Evolutionary conservation across 164 flowering plant species (phyloP), one percentile per base, ranked within the genome.

Genomic region (Macadamia integrifolia): DNA sequence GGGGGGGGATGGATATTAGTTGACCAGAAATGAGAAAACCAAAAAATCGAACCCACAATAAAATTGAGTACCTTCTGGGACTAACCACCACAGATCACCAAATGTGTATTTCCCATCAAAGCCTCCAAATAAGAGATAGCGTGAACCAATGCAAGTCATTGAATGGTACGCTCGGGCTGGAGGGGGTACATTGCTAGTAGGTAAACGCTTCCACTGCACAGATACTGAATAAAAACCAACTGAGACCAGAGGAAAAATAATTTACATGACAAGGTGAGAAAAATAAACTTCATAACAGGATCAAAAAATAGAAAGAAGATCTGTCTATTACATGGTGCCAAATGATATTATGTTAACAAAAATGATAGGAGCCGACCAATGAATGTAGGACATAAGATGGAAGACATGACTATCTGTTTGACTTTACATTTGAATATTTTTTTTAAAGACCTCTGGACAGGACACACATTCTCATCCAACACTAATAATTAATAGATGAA

Each of bases 1-100:
- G 40, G 3, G 40, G 3, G 40, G 3, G 40, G 23, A 23, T 23
- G 23, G 23, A 23, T 23, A 23, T 23, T 23, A 23, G 23, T 23
- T 23, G 23, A 23, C 23, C 23, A 23, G 23, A 23, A 23, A 23
- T 23, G 23, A 23, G 23, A 23, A 2, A 35, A 35, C 3, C 5
- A 35, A 35, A 35, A 35, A 5, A 2, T 35, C 40, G 5, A 35
- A 35, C 5, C 40, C 40, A 35, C 40, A 35, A 35, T 35, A 35
- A 35, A 35, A 35, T 5, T 18, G 58, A 60, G 17, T 87, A 95
- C 99, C 99, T 89, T 91, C 96, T 55, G 89, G 88, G 75, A 92
- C 99, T 77, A 95, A 80, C 99, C 96, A 95, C 98, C 99, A 95
- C 31, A 87, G 43, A 79, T 92, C 98, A 66, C 87, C 93, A 79